Percentiles rank a stretch among this genome's conserved stretches.
These are phyloP conservation scores for Pseudogymnoascus verrucosus DNA, from an alignment of 2,329 filamentous ascomycete genomes.

Conservation along the genomic window DNA sequence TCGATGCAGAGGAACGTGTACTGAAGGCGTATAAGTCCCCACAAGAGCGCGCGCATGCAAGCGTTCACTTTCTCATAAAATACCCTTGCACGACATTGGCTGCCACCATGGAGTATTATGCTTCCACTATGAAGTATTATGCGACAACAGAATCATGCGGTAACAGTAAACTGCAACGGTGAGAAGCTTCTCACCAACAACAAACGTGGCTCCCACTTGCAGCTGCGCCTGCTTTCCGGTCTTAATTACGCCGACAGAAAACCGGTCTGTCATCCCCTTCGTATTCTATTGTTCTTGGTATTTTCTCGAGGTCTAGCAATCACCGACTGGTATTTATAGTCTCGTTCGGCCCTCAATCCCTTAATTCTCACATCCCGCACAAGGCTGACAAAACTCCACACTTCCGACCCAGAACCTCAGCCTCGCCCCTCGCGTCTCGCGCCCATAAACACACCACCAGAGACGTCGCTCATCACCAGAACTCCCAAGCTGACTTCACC, in stretches of 20 bases:
- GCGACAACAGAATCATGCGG: background rate
- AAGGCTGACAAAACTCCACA: background rate
- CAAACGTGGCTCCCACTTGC: background rate
- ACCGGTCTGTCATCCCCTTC: too few relatives aligned
- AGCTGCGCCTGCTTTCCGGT: too few relatives aligned
- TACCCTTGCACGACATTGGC: too few relatives aligned
- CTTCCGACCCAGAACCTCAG: background rate
- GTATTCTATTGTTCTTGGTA: background rate
- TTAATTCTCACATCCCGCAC: background rate
- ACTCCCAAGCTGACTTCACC: background rate
- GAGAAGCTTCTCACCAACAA: background rate
- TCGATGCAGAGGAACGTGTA: background rate
- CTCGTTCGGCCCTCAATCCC: background rate
- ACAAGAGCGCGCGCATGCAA: too few relatives aligned
- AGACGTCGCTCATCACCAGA: background rate
- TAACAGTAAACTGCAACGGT: background rate
- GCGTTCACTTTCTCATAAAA: too few relatives aligned
- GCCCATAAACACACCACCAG: background rate
- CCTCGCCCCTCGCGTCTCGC: constrained; percentile 4
- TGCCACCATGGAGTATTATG: too few relatives aligned
- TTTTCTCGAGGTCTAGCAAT: background rate
- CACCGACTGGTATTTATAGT: background rate
- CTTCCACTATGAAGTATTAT: too few relatives aligned
- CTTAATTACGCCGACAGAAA: background rate
- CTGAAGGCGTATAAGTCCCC: too few relatives aligned